Evolutionary conservation across 345 rosid species (phyloP), one percentile per base, ranked within the genome.

Genomic region (Raphanus sativus): DNA sequence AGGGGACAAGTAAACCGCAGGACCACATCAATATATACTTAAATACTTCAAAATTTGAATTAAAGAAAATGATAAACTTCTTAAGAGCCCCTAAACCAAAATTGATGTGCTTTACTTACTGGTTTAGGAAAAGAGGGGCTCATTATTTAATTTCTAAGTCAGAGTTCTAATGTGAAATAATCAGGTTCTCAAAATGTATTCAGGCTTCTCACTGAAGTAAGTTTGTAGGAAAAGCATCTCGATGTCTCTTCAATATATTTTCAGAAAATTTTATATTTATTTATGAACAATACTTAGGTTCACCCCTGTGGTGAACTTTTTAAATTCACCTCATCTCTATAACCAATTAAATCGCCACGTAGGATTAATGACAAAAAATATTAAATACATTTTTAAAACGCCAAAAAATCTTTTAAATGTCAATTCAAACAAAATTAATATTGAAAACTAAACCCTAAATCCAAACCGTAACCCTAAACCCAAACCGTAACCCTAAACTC

Each of bases 1-100:
- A 73, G 74, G 69, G 32, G 74, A 67, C 81, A 78, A 73, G 56
- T 72, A 67, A 67, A 36, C 74, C 34, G 9, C 45, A 67, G 82
- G 78, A 79, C 82, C 78, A 73, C 82, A 61, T 60, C 56, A 66
- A 30, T 60, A 13, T 60, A 28, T 56, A 30, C n/a, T 52, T 76
- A 34, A 26, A 28, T 30, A 16, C 54, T 65, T 71, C 28, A 0
- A 30, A 28, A 21, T 21, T 21, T 21, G 21, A 21, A 21, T 21
- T 0, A 21, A 21, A 21, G 0, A 21, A 21, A 21, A 21, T 21
- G 21, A 21, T 21, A 21, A 21, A 21, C 21, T 21, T 21, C 21
- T 21, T 21, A 21, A 42, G 69, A 69, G 12, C 70, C 15, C 76
- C 36, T 56, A 17, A 29, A 54, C 65, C 75, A 28, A 62, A 70